A percentile compares a stretch with the other conserved stretches of the same genome.
Evolutionary conservation across 805 yeast species (phyloP).

Genomic region (Vanderwaltozyma yarrowii): DNA sequence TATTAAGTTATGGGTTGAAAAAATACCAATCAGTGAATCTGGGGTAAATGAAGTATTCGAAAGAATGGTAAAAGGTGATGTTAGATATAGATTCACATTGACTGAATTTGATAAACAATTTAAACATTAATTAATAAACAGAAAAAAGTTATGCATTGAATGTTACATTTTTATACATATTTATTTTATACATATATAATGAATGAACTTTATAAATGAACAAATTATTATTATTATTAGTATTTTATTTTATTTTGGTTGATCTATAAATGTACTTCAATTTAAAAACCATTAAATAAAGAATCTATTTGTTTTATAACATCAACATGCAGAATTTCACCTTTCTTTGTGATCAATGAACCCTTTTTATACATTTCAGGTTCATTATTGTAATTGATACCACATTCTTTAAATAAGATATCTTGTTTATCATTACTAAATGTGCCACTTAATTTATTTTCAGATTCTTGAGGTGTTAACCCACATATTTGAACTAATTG

Average conservation of each 20-base stretch:
- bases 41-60: constrained; percentile 36
- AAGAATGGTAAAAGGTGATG: constrained; percentile 40
- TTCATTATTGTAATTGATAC: constrained; percentile 84
- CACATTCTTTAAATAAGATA: constrained; percentile 64
- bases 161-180: too few relatives aligned
- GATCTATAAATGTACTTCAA: too few relatives aligned
- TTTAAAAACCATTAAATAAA: constrained; percentile 26
- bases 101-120: constrained; percentile 36
- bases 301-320: constrained; percentile 31
- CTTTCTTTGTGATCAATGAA: constrained; percentile 41
- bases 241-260: too few relatives aligned
- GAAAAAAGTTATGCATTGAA: not conserved
- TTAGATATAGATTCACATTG: constrained; percentile 44
- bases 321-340: constrained; percentile 35
- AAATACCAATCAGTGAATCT: constrained; percentile 36
- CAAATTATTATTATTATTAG: too few relatives aligned
- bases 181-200: too few relatives aligned
- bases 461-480: constrained; percentile 70
- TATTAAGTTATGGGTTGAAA: too few relatives aligned
- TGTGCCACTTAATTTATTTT: constrained; percentile 65
- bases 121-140: not conserved
- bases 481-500: constrained; percentile 61
- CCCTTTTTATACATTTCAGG: constrained; percentile 86
- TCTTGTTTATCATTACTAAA: constrained; percentile 81
- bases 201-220: too few relatives aligned